Evolutionary conservation across 345 rosid genomes (phyloP).

Genomic region (Balakata baccata): DNA sequence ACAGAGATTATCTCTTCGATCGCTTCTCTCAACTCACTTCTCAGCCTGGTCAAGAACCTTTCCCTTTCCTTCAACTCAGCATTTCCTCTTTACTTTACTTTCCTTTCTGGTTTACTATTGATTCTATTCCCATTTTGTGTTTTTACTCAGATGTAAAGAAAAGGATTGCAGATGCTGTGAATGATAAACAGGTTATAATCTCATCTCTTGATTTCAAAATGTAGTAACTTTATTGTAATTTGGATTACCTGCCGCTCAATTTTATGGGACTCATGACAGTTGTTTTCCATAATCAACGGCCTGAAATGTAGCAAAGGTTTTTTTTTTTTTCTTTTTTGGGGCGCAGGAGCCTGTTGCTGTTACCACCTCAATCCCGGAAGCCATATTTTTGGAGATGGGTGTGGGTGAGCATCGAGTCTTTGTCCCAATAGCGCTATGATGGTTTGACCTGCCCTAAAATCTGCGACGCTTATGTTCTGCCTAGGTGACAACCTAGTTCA

Average conservation of each 20-base stretch:
- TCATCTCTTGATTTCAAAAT: neutral
- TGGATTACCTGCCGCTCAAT: neutral
- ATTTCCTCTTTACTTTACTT: neutral
- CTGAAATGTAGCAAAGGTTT: neutral
- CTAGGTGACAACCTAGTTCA: too few relatives aligned
- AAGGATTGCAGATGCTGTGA: conserved; percentile 71
- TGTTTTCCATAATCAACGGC: neutral
- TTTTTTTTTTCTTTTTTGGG: neutral
- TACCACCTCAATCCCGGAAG: conserved; percentile 71
- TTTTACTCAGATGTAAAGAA: conserved; percentile 61
- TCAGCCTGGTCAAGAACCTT: conserved; percentile 45
- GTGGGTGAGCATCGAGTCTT: conserved; percentile 41
- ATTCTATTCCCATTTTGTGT: neutral
- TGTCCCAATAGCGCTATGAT: neutral
- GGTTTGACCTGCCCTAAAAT: neutral
- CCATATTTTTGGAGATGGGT: conserved; percentile 73
- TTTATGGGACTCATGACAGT: neutral
- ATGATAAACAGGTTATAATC: conserved; percentile 61
- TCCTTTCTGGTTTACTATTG: neutral
- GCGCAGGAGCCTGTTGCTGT: conserved; percentile 81
- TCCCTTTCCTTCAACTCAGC: neutral
- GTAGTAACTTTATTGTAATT: neutral
- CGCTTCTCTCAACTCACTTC: conserved; percentile 60
- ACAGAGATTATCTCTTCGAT: conserved; percentile 62
- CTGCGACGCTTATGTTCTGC: neutral